These are phyloP conservation scores for Wakefieldia striispora DNA, from an alignment of 768 basidiomycete genomes.

Conservation along the genomic window DNA sequence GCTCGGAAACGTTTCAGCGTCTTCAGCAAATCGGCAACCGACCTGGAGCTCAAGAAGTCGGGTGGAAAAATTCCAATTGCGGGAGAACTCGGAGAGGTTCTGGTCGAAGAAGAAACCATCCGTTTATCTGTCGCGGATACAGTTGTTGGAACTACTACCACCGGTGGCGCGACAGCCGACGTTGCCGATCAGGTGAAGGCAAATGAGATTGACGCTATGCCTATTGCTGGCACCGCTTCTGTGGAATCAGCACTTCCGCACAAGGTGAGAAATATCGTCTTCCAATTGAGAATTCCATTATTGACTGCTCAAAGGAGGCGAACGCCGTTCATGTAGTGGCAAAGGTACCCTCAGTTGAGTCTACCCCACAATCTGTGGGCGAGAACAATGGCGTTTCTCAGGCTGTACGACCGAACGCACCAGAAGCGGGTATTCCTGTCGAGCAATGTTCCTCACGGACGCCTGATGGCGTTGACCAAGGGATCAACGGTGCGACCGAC, in stretches of 20 bases:
- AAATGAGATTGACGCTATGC: conserved; percentile 2
- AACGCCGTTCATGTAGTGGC: neutral
- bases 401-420: neutral
- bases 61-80: conserved; percentile 41
- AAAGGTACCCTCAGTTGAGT: conserved; percentile 18
- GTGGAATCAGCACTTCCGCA: neutral
- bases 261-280: conserved; percentile 15
- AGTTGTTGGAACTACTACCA: conserved; percentile 20
- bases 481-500: neutral
- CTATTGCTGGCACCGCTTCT: neutral
- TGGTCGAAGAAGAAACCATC: conserved; percentile 50
- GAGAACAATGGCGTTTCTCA: neutral
- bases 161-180: conserved; percentile 20
- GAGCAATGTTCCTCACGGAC: conserved; percentile 2
- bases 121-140: conserved; percentile 10
- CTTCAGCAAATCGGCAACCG: conserved; percentile 38
- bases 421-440: conserved; percentile 7
- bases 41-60: conserved; percentile 22
- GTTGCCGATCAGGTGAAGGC: conserved; percentile 10
- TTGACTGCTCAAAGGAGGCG: conserved; percentile 9
- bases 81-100: conserved; percentile 71
- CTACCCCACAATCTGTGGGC: conserved; percentile 9
- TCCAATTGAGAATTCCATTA: neutral
- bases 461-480: neutral
- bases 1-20: conserved; percentile 66